These are phyloP conservation scores for Parasitella parasitica DNA, from an alignment of 371 early-diverging fungal species.

Conservation along the genomic window DNA sequence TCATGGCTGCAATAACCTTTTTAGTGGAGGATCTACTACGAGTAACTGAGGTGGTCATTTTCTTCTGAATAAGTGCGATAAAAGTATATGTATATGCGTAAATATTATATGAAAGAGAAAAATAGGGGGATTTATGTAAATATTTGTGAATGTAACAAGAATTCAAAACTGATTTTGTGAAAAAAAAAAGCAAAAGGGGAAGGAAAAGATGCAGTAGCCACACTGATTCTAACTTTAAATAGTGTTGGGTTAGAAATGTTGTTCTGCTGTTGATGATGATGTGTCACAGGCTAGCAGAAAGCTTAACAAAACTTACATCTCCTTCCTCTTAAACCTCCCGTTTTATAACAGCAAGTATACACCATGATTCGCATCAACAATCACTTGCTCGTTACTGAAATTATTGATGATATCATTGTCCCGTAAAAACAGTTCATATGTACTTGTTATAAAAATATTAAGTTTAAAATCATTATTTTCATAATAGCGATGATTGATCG, in stretches of 20 bases:
- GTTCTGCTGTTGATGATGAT: conserved; percentile 10
- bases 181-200: conserved; percentile 17
- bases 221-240: conserved; percentile 20
- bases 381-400: too few relatives aligned
- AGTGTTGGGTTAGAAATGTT: conserved; percentile 24
- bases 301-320: neutral
- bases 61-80: neutral
- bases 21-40: conserved; percentile 23
- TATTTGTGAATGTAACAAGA: neutral
- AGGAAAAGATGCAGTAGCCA: conserved; percentile 23
- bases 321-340: neutral
- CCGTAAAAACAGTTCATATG: too few relatives aligned
- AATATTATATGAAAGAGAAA: neutral
- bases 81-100: neutral
- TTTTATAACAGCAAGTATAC: conserved; percentile 4
- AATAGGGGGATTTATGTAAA: neutral
- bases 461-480: too few relatives aligned
- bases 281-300: conserved; percentile 20
- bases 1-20: conserved; percentile 1
- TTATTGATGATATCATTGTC: too few relatives aligned
- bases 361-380: too few relatives aligned
- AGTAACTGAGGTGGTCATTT: conserved; percentile 21
- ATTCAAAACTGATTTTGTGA: conserved; percentile 3
- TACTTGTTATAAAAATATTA: too few relatives aligned
- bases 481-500: too few relatives aligned